These are phyloP conservation scores for Apiotrichum mycotoxinovorans DNA, from an alignment of 1,284 basidiomycete species.

Conservation along the genomic window DNA sequence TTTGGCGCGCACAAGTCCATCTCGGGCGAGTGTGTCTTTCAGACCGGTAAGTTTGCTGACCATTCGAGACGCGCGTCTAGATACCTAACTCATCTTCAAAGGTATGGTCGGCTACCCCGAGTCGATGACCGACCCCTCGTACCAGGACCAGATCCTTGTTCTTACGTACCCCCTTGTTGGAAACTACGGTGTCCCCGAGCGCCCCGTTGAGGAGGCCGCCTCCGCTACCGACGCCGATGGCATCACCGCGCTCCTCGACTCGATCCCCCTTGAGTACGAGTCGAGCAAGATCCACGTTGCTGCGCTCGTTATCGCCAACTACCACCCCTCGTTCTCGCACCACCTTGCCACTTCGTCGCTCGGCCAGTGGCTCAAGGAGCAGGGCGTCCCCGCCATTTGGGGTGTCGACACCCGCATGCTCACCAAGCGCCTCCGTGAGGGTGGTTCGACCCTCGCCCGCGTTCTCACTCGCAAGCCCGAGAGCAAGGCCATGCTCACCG, in stretches of 20 bases:
- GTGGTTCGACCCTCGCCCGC: slow-evolving; percentile 86
- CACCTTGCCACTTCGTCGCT: slow-evolving; percentile 87
- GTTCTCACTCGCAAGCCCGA: slow-evolving; percentile 62
- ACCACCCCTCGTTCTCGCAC: slow-evolving; percentile 92
- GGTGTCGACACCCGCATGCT: slow-evolving; percentile 96
- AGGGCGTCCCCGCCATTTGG: slow-evolving; percentile 89
- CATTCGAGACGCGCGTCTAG: neutral
- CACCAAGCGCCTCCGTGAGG: slow-evolving; percentile 92
- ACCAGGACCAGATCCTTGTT: slow-evolving; percentile 96
- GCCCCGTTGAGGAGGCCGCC: slow-evolving; percentile 53
- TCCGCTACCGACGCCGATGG: slow-evolving; percentile 47
- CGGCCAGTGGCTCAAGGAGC: slow-evolving; percentile 91
- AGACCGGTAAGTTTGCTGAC: slow-evolving; percentile 75
- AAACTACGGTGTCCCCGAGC: slow-evolving; percentile 95
- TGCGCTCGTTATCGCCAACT: slow-evolving; percentile 88
- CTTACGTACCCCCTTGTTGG: slow-evolving; percentile 96
- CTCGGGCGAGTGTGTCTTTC: slow-evolving; percentile 98
- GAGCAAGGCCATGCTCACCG: slow-evolving; percentile 24
- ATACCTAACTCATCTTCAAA: slow-evolving; percentile 41
- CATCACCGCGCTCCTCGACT: slow-evolving; percentile 53
- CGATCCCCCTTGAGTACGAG: slow-evolving; percentile 80
- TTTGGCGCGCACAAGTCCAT: slow-evolving; percentile 94
- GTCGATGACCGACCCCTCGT: slow-evolving; percentile 97
- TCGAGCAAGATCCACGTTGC: slow-evolving; percentile 91
- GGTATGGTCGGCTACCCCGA: slow-evolving; percentile 99